Evolutionary conservation across 2,329 filamentous ascomycete genomes (phyloP), one percentile per base, ranked within the genome.

Genomic region (Rugonectria rugulosa): DNA sequence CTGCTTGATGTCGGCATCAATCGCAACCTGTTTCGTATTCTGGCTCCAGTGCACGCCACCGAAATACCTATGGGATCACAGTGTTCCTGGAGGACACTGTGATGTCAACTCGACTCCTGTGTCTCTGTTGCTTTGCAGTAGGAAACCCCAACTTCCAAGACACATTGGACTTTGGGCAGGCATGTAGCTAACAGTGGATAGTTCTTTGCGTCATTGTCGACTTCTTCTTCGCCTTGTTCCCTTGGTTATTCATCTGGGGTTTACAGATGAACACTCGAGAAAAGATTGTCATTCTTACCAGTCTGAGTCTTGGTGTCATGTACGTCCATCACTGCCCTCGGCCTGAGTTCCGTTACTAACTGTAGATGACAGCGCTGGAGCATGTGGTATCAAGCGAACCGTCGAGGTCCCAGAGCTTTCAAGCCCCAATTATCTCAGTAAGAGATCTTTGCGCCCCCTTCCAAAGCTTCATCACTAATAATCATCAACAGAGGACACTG

Each of bases 191-290:
- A 65, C 2, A 0, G 1, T 6, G 1, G 5, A 44, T 4, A 64
- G 61, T 64, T 19, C 27, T 64, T 20, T 66, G 65, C 8, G 67
- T 74, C 1, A 57, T 73, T 6, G 65, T 68, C 41, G 75, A 78
- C 54, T 74, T 77, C 43, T 73, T 73, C 44, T 76, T 73, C 6
- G 74, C 74, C 40, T 51, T 69, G 0, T 75, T 79, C 5, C 77
- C 78, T 0, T 80, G 78, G 76, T 67, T 76, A 1, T 69, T 79
- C 7, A 72, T 79, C 19, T 78, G 77, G 75, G 70, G 72, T 0
- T 56, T 79, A 7, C 73, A 76, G 26, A 79, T 80, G 75, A 73
- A 74, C 12, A 71, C 64, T n/a, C 70, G 75, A 14, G 77, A 80
- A 36, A 79, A 78, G 63, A 68, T 78, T 20, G 68, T 77, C n/a